phyloP scores from a whole-genome alignment of 306 rosid genomes.

The Corylus americana region DNA sequence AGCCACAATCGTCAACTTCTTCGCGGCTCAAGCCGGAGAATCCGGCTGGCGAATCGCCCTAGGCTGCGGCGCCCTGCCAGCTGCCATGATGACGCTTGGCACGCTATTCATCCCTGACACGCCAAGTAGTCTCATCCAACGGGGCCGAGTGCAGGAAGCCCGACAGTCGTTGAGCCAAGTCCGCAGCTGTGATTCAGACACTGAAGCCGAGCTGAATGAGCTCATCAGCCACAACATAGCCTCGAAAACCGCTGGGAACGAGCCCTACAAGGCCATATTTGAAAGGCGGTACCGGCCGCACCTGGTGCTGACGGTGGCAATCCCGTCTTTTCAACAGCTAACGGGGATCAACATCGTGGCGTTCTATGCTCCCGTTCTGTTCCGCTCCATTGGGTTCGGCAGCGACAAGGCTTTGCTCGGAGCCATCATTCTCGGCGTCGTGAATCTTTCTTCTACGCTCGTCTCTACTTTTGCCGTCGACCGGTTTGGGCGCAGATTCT shows the following conservation, averaged over 20 bases:
- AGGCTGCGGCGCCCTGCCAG: not conserved
- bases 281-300: slow-evolving; percentile 16
- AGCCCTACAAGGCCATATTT: not conserved
- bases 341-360: slow-evolving; percentile 11
- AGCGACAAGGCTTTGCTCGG: not conserved
- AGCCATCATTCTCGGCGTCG: not conserved
- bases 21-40: not conserved
- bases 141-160: not conserved
- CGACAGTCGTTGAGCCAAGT: not conserved
- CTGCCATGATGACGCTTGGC: not conserved
- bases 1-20: too few species aligned
- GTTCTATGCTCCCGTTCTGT: slow-evolving; percentile 15
- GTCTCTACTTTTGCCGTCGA: slow-evolving; percentile 6
- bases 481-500: not conserved
- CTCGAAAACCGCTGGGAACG: not conserved
- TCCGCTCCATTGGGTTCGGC: slow-evolving; percentile 6
- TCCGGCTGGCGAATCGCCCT: not conserved
- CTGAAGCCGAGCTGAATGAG: not conserved
- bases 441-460: not conserved
- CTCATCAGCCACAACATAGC: not conserved
- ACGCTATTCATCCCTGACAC: slow-evolving; percentile 4
- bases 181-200: not conserved
- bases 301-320: not conserved
- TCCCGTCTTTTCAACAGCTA: slow-evolving; percentile 15
- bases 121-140: slow-evolving; percentile 7